phyloP scores from a whole-genome alignment of 2,329 filamentous ascomycete species.

The Polychaeton citri region DNA sequence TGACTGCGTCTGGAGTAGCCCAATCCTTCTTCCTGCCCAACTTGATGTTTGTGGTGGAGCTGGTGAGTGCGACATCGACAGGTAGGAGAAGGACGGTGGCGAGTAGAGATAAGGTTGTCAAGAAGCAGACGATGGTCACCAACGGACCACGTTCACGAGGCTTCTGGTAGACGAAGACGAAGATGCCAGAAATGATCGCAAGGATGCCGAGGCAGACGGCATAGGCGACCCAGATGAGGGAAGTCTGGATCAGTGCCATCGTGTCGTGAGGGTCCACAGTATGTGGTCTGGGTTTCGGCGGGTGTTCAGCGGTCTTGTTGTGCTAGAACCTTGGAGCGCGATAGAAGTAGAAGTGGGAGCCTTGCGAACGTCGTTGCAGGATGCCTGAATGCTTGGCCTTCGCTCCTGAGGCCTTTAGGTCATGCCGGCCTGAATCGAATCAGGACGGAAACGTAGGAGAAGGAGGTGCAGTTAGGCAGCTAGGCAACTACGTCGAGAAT shows the following conservation, averaged over 20 bases:
- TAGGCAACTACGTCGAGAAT: too few species aligned
- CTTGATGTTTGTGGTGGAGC: slow-evolving; percentile 64
- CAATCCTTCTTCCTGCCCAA: slow-evolving; percentile 83
- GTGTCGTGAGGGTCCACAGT: too few species aligned
- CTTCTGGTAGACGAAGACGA: slow-evolving; percentile 83
- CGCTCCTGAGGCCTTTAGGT: too few species aligned
- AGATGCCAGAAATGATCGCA: slow-evolving; percentile 64
- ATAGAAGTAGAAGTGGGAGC: too few species aligned
- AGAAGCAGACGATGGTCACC: slow-evolving; percentile 71
- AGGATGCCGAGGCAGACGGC: slow-evolving; percentile 67
- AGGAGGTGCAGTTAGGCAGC: too few species aligned
- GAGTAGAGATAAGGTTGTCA: slow-evolving; percentile 75
- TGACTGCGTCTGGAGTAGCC: slow-evolving; percentile 72
- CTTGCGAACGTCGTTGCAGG: too few species aligned
- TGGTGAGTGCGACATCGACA: slow-evolving; percentile 89
- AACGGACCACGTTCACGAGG: slow-evolving; percentile 71
- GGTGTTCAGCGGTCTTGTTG: too few species aligned
- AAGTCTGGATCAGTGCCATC: slow-evolving; percentile 67
- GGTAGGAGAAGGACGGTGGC: slow-evolving; percentile 86
- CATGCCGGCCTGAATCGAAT: too few species aligned
- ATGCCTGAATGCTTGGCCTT: too few species aligned
- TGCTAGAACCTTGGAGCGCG: too few species aligned
- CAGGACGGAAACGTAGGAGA: too few species aligned
- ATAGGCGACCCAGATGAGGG: slow-evolving; percentile 91
- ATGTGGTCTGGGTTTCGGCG: too few species aligned